Percentiles rank a stretch among this genome's conserved stretches.
Conservation (phyloP, 345 rosid species). For the Viola odorata region DNA sequence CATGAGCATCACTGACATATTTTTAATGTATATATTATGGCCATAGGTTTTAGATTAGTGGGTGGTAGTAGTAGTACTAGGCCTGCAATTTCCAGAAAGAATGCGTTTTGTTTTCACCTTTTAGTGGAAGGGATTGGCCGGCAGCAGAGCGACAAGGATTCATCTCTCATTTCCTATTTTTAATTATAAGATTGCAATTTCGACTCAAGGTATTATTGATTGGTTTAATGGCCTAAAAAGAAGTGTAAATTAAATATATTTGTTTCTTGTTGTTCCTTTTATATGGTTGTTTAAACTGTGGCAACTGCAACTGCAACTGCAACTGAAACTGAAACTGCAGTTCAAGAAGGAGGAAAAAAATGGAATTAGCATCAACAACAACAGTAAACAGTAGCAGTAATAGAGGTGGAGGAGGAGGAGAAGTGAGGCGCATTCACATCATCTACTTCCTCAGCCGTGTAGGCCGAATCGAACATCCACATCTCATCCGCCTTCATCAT, state of each 20-base stretch:
- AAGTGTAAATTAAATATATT: background rate
- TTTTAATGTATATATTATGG: too few species aligned
- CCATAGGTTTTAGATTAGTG: too few species aligned
- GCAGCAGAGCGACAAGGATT: too few species aligned
- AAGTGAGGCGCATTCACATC: constrained; percentile 55
- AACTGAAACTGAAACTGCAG: background rate
- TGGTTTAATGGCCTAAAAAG: background rate
- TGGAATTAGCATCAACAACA: constrained; percentile 6
- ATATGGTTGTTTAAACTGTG: background rate
- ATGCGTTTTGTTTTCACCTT: too few species aligned
- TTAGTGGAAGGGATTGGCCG: too few species aligned
- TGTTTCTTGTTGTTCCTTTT: background rate
- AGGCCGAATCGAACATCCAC: constrained; percentile 65
- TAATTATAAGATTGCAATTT: background rate
- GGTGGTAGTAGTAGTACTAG: too few species aligned
- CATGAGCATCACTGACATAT: too few species aligned
- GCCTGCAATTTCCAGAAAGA: too few species aligned
- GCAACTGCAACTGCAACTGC: background rate
- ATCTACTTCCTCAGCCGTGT: constrained; percentile 57
- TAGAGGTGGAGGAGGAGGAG: constrained; percentile 21
- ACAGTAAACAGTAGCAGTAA: constrained; percentile 2
- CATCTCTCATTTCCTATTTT: too few species aligned
- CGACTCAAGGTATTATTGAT: background rate
- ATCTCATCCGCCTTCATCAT: constrained; percentile 61
- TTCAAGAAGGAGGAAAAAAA: background rate